These are phyloP conservation scores for Termitomyces heimii DNA, from an alignment of 768 basidiomycete genomes.

Conservation along the genomic window DNA sequence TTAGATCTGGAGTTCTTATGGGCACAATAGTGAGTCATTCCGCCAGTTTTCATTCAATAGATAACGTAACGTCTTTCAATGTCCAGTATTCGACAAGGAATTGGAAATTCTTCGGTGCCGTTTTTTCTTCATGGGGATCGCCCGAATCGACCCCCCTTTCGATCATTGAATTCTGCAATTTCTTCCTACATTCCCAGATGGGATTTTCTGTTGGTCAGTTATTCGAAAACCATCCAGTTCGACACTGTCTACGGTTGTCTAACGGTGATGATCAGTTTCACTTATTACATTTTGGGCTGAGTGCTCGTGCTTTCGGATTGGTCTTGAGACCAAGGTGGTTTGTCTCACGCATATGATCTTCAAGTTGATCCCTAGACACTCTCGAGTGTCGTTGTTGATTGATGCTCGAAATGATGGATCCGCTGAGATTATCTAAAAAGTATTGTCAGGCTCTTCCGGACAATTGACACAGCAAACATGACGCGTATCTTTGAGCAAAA, in stretches of 20 bases:
- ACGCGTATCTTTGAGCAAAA: not conserved
- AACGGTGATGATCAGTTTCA: not conserved
- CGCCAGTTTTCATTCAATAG: not conserved
- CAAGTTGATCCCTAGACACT: not conserved
- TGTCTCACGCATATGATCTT: constrained; percentile 4
- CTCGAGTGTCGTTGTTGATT: too few relatives aligned
- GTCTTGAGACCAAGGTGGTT: not conserved
- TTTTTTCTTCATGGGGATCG: constrained; percentile 8
- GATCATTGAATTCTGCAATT: not conserved
- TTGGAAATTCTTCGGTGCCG: constrained; percentile 3
- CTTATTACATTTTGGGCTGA: not conserved
- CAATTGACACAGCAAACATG: too few relatives aligned
- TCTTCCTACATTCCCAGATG: constrained; percentile 1
- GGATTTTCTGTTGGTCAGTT: too few relatives aligned
- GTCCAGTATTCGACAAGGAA: not conserved
- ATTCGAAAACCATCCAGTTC: too few relatives aligned
- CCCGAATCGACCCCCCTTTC: not conserved
- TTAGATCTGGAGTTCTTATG: constrained; percentile 3
- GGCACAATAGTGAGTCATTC: not conserved
- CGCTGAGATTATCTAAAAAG: too few relatives aligned
- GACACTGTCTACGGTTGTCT: not conserved
- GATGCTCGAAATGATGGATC: too few relatives aligned
- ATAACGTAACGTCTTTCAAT: not conserved
- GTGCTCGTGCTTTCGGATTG: not conserved
- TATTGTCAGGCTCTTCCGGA: too few relatives aligned